Evolutionary conservation across 495 filamentous ascomycete genomes (phyloP), one percentile per base, ranked within the genome.

Genomic region (Rhizodiscina lignyota): DNA sequence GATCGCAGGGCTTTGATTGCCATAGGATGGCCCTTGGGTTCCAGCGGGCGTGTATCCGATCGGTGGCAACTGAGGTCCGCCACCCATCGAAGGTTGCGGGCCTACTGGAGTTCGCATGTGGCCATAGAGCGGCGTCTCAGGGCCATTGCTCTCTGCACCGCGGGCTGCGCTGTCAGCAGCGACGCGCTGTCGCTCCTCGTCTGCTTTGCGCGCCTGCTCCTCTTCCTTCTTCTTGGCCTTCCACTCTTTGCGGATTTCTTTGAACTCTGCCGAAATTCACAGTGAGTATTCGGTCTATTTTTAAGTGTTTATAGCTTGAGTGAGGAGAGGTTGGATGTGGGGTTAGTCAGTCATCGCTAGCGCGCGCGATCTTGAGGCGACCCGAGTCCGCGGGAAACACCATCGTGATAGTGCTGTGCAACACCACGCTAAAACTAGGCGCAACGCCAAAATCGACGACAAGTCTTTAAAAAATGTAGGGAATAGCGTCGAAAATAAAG

Each of bases 201-300:
- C 80, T 16, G 77, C 80, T 68, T 96, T 96, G 46, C 89, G 79
- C 50, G 67, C 63, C 38, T 72, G 73, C 39, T 96, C 89, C 47
- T 96, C 89, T 56, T 97, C 89, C 80, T 97, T 96, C 72, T 96
- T 97, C 41, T 86, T 83, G 13, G 81, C 80, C 59, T 97, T 97
- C 89, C 89, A 97, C 53, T 94, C 85, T 55, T 94, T 94, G 35
- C 89, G 82, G 40, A 97, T 96, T 49, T 97, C 89, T 59, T 97
- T 97, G 61, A 97, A 97, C 56, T 96, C 89, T 97, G 50, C 51
- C 43, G 41, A 40, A 36, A 30, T n/a, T n/a, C n/a, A n/a, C n/a
- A n/a, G 41, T 58, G 40, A 56, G 53, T 38, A 40, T n/a, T n/a
- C n/a, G n/a, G n/a, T n/a, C n/a, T n/a, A n/a, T n/a, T n/a, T n/a